Base-by-base conservation (phyloP, 495 filamentous ascomycete species). In the Trypethelium eluteriae region DNA sequence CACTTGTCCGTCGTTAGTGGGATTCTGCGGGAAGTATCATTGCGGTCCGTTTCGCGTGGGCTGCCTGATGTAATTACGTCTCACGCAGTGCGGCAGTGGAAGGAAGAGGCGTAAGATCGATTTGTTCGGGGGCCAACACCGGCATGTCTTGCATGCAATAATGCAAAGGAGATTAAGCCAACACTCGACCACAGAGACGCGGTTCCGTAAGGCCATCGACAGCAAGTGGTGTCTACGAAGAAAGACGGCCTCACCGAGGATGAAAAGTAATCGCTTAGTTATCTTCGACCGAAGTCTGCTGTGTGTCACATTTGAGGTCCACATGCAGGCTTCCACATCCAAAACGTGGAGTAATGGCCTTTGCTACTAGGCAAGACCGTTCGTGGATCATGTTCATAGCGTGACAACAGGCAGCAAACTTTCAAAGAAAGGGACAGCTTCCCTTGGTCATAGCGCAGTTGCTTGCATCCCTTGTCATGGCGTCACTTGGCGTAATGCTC, bases 91-190 rank as follows among this genome's bases (percentile, higher is more conserved):
- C 18, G 32, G 34, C 34, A 59, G 32, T 9, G 7, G 14, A 36
- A 14, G 36, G 32, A 11, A 59, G 32, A 34, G 7, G 5, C 14
- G n/a, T 53, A 18, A 12, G 49, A 18, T 53, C n/a, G 9, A 12
- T 18, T 5, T 9, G 32, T 59, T 10, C 14, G 10, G 36, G 7
- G 14, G 7, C 18, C 32, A 59, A 36, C 25, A 18, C 53, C 32
- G 53, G 53, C 11, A 59, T 59, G 53, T 59, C 53, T 59, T 59
- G 53, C 53, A 59, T 59, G 53, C 53, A 36, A 59, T 36, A 14
- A 14, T 25, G 32, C 18, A 59, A 10, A 35, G 53, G 53, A 59
- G 32, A 59, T 59, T 34, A 59, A 35, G 53, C 53, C 53, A 59
- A 59, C 53, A 36, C 5, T 18, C 32, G 53, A 18, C 32, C 53